Evolutionary conservation across 148 eudicot species (phyloP).

Genomic region (Amaranthus hypochondriacus): DNA sequence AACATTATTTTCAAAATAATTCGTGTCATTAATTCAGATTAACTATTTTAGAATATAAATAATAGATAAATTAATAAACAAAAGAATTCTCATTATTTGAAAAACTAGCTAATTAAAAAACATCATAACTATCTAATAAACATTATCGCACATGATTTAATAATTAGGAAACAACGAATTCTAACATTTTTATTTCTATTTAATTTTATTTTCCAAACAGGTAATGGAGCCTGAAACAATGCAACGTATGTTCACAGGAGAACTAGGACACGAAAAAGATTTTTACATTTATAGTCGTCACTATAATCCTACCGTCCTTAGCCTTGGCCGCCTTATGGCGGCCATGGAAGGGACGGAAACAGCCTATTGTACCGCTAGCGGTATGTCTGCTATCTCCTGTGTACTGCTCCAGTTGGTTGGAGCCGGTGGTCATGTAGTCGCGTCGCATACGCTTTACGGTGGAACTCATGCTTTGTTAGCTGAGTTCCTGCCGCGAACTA

Average conservation of each 20-base stretch:
- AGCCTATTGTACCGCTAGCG: slow-evolving; percentile 92
- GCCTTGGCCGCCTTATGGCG: slow-evolving; percentile 86
- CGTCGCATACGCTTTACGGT: slow-evolving; percentile 69
- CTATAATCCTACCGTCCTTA: slow-evolving; percentile 86
- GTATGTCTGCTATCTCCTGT: slow-evolving; percentile 89
- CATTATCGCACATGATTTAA: no score
- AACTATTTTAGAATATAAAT: no score
- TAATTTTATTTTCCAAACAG: no score
- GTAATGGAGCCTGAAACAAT: slow-evolving; percentile 87
- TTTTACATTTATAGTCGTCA: slow-evolving; percentile 91
- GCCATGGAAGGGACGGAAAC: slow-evolving; percentile 94
- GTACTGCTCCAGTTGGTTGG: slow-evolving; percentile 75
- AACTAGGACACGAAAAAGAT: slow-evolving; percentile 79
- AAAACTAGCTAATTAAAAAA: no score
- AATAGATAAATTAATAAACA: no score
- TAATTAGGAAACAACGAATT: no score
- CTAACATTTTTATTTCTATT: no score
- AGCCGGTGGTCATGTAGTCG: slow-evolving; percentile 74
- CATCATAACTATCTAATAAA: no score
- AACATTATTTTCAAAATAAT: no score
- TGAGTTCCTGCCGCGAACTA: slow-evolving; percentile 69
- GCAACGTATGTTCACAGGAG: slow-evolving; percentile 74
- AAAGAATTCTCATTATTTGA: no score
- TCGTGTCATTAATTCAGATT: no score
- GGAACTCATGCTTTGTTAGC: slow-evolving; percentile 85